These are phyloP conservation scores for Fraxinus pennsylvanica DNA, from an alignment of 257 asterid species.

Conservation along the genomic window DNA sequence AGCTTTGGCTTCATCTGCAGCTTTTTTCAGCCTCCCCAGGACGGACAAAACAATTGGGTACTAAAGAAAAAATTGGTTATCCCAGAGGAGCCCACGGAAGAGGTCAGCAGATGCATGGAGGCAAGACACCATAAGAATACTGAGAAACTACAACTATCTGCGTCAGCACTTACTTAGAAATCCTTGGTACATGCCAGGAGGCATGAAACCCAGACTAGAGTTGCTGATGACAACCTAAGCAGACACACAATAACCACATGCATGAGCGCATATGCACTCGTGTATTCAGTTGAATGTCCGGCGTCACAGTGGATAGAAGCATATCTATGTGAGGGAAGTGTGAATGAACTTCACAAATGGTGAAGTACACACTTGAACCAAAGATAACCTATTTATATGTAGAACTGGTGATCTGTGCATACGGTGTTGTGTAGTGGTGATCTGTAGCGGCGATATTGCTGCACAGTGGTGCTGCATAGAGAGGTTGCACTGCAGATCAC, in stretches of 20 bases:
- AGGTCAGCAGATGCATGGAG: conserved; percentile 99
- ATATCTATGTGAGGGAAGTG: conserved; percentile 34
- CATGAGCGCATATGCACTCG: conserved; percentile 38
- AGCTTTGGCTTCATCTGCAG: conserved; percentile 99
- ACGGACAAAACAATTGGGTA: conserved; percentile 99
- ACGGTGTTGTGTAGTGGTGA: too few species aligned
- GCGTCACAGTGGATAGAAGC: conserved; percentile 40
- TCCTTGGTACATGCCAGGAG: conserved; percentile 85
- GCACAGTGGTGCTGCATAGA: too few species aligned
- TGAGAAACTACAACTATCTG: conserved; percentile 99
- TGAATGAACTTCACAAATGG: conserved; percentile 41
- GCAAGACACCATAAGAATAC: conserved; percentile 98
- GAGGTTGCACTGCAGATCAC: too few species aligned
- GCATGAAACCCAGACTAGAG: conserved; percentile 88
- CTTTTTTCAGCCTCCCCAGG: conserved; percentile 97
- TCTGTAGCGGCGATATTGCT: too few species aligned
- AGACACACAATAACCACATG: conserved; percentile 56
- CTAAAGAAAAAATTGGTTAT: conserved; percentile 97
- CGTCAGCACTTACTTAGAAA: conserved; percentile 97
- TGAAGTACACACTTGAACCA: conserved; percentile 40
- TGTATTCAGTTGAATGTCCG: conserved; percentile 46
- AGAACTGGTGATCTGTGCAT: conserved; percentile 8
- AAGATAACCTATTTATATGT: conserved; percentile 27
- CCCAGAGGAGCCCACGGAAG: conserved; percentile 99
- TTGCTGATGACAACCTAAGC: conserved; percentile 90